phyloP scores from a whole-genome alignment of 2,329 filamentous ascomycete species.

The Amylocarpus encephaloides region DNA sequence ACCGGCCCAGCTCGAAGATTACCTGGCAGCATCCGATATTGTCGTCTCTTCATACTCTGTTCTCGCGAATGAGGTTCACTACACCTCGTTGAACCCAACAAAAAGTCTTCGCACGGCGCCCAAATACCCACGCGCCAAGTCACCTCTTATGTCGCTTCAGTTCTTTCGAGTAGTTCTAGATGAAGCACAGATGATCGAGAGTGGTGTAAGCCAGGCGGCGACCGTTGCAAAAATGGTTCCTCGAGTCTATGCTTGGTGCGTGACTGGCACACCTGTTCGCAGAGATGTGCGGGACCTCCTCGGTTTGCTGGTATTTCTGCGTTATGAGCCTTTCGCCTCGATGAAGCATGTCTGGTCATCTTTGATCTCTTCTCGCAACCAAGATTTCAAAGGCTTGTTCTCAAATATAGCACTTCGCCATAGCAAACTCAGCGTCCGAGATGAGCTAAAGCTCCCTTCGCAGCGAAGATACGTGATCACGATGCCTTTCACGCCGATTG shows the following conservation, averaged over 20 bases:
- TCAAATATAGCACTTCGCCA: slow-evolving; percentile 70
- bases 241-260: slow-evolving; percentile 79
- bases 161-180: slow-evolving; percentile 67
- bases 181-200: slow-evolving; percentile 91
- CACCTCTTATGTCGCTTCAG: slow-evolving; percentile 70
- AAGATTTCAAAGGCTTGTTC: slow-evolving; percentile 64
- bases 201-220: slow-evolving; percentile 76
- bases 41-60: slow-evolving; percentile 62
- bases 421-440: slow-evolving; percentile 72
- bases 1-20: slow-evolving; percentile 35
- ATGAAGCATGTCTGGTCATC: slow-evolving; percentile 60
- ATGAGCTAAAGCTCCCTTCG: slow-evolving; percentile 71
- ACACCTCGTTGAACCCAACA: slow-evolving; percentile 61
- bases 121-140: slow-evolving; percentile 59
- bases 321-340: slow-evolving; percentile 68
- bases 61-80: slow-evolving; percentile 75
- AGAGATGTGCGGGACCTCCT: slow-evolving; percentile 73
- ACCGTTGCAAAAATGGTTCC: slow-evolving; percentile 74
- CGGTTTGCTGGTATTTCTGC: slow-evolving; percentile 75
- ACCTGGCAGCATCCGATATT: slow-evolving; percentile 48
- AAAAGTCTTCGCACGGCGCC: slow-evolving; percentile 58
- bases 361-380: slow-evolving; percentile 54
- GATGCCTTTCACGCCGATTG: slow-evolving; percentile 82
- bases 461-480: slow-evolving; percentile 85
- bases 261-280: slow-evolving; percentile 84